Conservation (phyloP, 768 basidiomycete species). For the Leccinum rimulosum region DNA sequence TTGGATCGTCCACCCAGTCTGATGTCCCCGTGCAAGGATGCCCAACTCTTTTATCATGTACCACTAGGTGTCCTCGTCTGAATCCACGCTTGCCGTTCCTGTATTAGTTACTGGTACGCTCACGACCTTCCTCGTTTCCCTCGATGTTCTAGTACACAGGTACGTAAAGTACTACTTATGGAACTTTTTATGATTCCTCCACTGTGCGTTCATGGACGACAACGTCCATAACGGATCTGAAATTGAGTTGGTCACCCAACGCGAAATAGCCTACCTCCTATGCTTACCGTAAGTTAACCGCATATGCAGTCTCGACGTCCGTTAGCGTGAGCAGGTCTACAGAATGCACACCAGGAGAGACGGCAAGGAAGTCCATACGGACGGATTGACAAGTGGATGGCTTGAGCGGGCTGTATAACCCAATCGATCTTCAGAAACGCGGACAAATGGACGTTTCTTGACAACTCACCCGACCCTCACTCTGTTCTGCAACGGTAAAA, state of each 20-base stretch:
- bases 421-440: slow-evolving; percentile 1
- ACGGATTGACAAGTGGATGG: slow-evolving; percentile 84
- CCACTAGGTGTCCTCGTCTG: slow-evolving; percentile 14
- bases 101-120: slow-evolving; percentile 20
- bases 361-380: slow-evolving; percentile 79
- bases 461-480: slow-evolving; percentile 72
- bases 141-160: slow-evolving; percentile 8
- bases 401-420: slow-evolving; percentile 58
- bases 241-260: slow-evolving; percentile 1
- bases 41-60: slow-evolving; percentile 18
- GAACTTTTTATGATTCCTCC: slow-evolving; percentile 3
- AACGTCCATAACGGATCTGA: slow-evolving; percentile 71
- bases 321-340: slow-evolving; percentile 70
- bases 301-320: slow-evolving; percentile 70
- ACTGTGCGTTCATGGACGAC: slow-evolving; percentile 57
- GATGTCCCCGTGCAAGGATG: slow-evolving; percentile 8
- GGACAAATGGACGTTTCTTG: neutral
- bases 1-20: slow-evolving; percentile 1
- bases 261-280: neutral
- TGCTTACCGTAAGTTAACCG: slow-evolving; percentile 69
- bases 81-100: slow-evolving; percentile 17
- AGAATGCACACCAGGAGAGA: slow-evolving; percentile 76
- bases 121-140: slow-evolving; percentile 10
- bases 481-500: slow-evolving; percentile 74
- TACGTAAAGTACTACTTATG: slow-evolving; percentile 16